phyloP scores from a whole-genome alignment of 169 alveolate genomes.

The Cytauxzoon felis region DNA sequence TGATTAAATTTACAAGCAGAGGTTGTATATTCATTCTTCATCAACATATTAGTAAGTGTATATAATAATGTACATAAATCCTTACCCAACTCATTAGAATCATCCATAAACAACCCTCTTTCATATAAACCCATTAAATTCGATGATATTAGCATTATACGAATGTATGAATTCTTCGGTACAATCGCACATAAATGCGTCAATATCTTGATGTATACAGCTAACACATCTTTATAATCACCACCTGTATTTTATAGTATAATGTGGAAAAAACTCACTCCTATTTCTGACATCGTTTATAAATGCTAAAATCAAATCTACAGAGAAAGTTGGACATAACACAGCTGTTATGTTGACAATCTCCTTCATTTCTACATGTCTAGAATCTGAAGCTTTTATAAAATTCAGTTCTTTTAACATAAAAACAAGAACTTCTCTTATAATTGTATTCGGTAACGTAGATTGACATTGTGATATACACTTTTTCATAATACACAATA shows the following conservation, averaged over 20 bases:
- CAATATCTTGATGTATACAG: conserved; percentile 42
- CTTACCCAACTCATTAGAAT: conserved; percentile 41
- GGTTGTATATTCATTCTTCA: too few relatives aligned
- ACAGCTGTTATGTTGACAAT: conserved; percentile 51
- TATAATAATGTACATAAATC: conserved; percentile 37
- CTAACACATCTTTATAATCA: conserved; percentile 12
- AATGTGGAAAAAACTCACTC: neutral
- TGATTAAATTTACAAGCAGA: too few relatives aligned
- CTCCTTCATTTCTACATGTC: conserved; percentile 52
- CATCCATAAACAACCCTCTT: conserved; percentile 18
- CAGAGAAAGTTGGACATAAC: conserved; percentile 53
- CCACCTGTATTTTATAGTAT: neutral
- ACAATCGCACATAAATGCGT: conserved; percentile 33
- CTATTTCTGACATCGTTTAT: conserved; percentile 46
- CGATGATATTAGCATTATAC: conserved; percentile 20
- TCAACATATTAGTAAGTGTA: conserved; percentile 34
- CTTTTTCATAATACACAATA: conserved; percentile 33
- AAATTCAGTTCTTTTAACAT: conserved; percentile 58
- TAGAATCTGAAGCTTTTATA: conserved; percentile 15
- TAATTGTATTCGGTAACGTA: conserved; percentile 19
- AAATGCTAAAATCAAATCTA: conserved; percentile 53
- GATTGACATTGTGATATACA: conserved; percentile 33
- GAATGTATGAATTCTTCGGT: conserved; percentile 32
- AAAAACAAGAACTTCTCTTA: conserved; percentile 50
- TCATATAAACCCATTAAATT: conserved; percentile 44